Conservation (phyloP, 2,329 filamentous ascomycete species). For the Amesomyces nigricolor region DNA sequence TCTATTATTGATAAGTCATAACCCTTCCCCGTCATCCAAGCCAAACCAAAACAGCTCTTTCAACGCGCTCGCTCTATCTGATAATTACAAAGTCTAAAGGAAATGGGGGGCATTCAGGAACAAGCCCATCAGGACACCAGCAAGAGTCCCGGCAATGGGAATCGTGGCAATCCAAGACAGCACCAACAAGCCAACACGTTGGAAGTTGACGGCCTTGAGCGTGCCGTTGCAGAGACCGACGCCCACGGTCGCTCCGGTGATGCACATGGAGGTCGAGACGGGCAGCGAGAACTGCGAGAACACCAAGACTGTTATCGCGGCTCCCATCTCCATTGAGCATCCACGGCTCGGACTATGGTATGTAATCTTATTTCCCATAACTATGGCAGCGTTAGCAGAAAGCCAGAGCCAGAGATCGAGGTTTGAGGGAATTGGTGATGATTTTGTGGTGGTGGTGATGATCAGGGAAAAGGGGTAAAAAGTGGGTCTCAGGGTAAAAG, state of each 20-base stretch:
- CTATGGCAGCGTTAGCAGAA: slow-evolving; percentile 33
- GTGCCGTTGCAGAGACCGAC: slow-evolving; percentile 73
- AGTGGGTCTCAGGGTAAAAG: no score
- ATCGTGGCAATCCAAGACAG: slow-evolving; percentile 64
- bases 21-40: no score
- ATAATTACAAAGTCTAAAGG: no score
- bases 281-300: slow-evolving; percentile 71
- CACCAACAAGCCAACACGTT: slow-evolving; percentile 62
- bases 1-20: no score
- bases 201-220: slow-evolving; percentile 67
- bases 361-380: slow-evolving; percentile 78
- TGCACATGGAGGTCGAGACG: slow-evolving; percentile 74
- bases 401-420: not conserved
- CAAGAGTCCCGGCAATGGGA: slow-evolving; percentile 54
- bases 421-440: no score
- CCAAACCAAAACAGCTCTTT: no score
- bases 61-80: no score
- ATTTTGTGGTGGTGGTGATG: no score
- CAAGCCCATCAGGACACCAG: slow-evolving; percentile 45
- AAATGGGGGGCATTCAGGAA: slow-evolving; percentile 55
- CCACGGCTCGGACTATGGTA: slow-evolving; percentile 54
- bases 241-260: slow-evolving; percentile 72
- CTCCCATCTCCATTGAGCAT: slow-evolving; percentile 75
- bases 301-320: slow-evolving; percentile 68
- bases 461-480: no score